Base-by-base conservation (phyloP, 352 stramenopile genomes). In the Phytophthora tentaculata region DNA sequence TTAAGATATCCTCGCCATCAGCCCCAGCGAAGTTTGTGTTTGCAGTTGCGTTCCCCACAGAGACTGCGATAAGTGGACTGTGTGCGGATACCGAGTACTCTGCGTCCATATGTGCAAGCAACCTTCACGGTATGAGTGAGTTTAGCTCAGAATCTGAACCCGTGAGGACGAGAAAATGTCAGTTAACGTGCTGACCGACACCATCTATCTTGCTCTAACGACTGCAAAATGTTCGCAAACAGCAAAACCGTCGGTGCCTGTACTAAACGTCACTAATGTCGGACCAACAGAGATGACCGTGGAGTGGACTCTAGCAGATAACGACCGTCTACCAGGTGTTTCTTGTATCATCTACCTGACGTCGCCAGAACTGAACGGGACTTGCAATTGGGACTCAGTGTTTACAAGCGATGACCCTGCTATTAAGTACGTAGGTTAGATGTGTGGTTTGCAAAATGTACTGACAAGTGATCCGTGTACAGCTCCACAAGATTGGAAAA, bases 101-200 rank as follows among this genome's bases (percentile, higher is more conserved):
- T 14, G 63, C 74, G 16, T 58, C 80, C 39, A 67, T 93, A 3
- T 80, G 77, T 17, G 81, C 84, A 0, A 73, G 88, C 37, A 91
- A 79, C 26, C 39, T 93, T 35, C 76, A 88, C 43, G 84, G 84
- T 2, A 71, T 84, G 51, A 86, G 84, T 53, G 69, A 79, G 8
- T 88, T 86, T 56, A 85, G 82, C 26, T 20, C 50, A 2, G 44
- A 56, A 2, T 88, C 76, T 6, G 35, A 74, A 14, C 47, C 68
- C 8, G 63, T 63, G 3, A 76, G 39, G 44, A 89, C 82, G 0
- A 56, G 58, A 26, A 68, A 19, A 72, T 70, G 80, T 86, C 20
- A 39, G 49, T 14, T 56, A 26, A 29, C 14, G 16, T 19, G 16
- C n/a, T 62, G 22, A 2, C n/a, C n/a, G n/a, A n/a, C n/a, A n/a